These are phyloP conservation scores for Salix exigua DNA, from an alignment of 345 rosid species.

Conservation along the genomic window DNA sequence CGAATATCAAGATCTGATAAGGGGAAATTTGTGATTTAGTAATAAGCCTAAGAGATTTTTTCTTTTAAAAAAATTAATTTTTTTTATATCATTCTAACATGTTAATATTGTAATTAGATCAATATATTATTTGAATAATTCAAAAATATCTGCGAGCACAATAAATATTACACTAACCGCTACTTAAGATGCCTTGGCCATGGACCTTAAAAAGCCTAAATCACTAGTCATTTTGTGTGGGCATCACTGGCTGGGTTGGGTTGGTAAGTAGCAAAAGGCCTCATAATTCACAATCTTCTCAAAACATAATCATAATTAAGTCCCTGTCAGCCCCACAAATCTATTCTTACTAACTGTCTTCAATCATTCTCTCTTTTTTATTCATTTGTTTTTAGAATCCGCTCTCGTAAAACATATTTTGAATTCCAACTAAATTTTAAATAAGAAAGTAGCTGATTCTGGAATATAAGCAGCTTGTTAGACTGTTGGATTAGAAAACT, in stretches of 20 bases:
- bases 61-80: too few species aligned
- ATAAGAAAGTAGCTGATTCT: neutral
- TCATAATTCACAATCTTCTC: constrained; percentile 30
- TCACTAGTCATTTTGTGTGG: constrained; percentile 19
- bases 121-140: too few species aligned
- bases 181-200: constrained; percentile 24
- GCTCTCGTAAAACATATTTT: neutral
- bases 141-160: too few species aligned
- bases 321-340: constrained; percentile 33
- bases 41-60: constrained; percentile 12
- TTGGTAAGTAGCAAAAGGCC: constrained; percentile 57
- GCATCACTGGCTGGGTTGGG: constrained; percentile 47
- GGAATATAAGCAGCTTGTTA: neutral
- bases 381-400: neutral
- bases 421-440: neutral
- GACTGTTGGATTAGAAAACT: neutral
- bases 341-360: constrained; percentile 12
- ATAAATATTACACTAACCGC: too few species aligned
- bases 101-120: too few species aligned
- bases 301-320: constrained; percentile 31
- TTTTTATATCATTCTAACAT: too few species aligned
- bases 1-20: neutral
- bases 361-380: neutral
- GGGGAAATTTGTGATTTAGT: constrained; percentile 10
- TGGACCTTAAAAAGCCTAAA: constrained; percentile 24